Conservation (phyloP, 2,329 filamentous ascomycete genomes). For the Phaeosphaeriaceae sp. region DNA sequence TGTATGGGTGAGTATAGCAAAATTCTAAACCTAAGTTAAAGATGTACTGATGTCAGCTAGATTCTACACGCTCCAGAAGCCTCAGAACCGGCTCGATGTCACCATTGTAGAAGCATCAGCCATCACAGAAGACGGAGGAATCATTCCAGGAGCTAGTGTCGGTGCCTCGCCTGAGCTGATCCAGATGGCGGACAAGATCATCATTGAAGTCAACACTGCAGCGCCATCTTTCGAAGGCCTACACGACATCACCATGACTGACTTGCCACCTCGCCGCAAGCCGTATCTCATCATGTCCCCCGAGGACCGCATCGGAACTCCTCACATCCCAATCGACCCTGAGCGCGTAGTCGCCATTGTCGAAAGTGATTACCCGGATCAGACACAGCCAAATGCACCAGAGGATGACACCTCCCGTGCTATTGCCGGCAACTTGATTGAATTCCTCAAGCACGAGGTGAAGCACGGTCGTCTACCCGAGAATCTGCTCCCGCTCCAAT, state of each 20-base stretch:
- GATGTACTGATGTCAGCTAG: constrained; percentile 50
- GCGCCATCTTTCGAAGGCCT: constrained; percentile 82
- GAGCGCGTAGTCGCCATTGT: constrained; percentile 85
- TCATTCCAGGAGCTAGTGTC: constrained; percentile 85
- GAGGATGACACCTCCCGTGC: constrained; percentile 75
- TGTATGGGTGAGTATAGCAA: constrained; percentile 64
- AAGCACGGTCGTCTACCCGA: constrained; percentile 75
- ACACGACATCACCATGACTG: constrained; percentile 91
- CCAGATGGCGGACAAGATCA: constrained; percentile 91
- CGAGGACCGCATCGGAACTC: constrained; percentile 84
- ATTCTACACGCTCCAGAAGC: constrained; percentile 82
- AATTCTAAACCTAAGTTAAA: background rate
- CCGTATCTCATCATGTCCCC: constrained; percentile 85
- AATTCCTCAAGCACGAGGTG: constrained; percentile 87
- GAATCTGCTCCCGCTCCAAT: constrained; percentile 82
- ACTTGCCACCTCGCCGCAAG: constrained; percentile 80
- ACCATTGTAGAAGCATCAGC: constrained; percentile 85
- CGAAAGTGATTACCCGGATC: constrained; percentile 83
- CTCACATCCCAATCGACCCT: constrained; percentile 82
- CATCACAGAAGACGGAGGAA: constrained; percentile 87
- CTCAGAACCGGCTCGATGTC: constrained; percentile 77
- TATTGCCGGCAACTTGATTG: constrained; percentile 82
- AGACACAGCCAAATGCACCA: constrained; percentile 75
- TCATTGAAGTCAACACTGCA: constrained; percentile 90
- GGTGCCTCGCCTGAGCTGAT: constrained; percentile 85